These are phyloP conservation scores for Vaccinium myrtillus DNA, from an alignment of 148 eudicot genomes.

Conservation along the genomic window DNA sequence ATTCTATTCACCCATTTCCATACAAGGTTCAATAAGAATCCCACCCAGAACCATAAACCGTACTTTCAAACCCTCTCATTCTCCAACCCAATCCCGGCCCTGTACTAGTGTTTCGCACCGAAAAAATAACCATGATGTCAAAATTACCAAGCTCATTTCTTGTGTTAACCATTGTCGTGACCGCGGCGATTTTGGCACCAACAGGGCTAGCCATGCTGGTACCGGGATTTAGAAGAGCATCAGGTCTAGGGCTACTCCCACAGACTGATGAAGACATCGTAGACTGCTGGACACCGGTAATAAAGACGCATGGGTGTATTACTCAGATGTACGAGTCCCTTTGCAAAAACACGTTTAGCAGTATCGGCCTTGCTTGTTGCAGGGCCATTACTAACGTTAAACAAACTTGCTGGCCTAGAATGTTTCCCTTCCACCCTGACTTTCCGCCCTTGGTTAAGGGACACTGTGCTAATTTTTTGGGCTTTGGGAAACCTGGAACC, in stretches of 20 bases:
- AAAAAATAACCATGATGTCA: not conserved
- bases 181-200: not conserved
- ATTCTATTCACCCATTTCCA: not conserved
- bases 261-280: not conserved
- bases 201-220: not conserved
- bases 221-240: not conserved
- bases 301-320: not conserved
- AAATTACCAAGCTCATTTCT: not conserved
- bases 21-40: not conserved
- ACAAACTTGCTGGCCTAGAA: conserved; percentile 1
- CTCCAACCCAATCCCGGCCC: not conserved
- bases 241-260: not conserved
- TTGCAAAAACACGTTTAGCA: not conserved
- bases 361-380: not conserved
- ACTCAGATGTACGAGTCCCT: not conserved
- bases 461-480: not conserved
- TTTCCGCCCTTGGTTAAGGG: not conserved
- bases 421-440: conserved; percentile 8
- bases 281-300: not conserved
- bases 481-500: not conserved
- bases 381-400: not conserved
- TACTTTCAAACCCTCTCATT: not conserved
- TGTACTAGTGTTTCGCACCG: not conserved
- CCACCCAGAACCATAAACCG: not conserved
- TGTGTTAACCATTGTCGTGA: not conserved